Evolutionary conservation across 2,329 filamentous ascomycete genomes (phyloP).

Genomic region (Fusarium dimerum): DNA sequence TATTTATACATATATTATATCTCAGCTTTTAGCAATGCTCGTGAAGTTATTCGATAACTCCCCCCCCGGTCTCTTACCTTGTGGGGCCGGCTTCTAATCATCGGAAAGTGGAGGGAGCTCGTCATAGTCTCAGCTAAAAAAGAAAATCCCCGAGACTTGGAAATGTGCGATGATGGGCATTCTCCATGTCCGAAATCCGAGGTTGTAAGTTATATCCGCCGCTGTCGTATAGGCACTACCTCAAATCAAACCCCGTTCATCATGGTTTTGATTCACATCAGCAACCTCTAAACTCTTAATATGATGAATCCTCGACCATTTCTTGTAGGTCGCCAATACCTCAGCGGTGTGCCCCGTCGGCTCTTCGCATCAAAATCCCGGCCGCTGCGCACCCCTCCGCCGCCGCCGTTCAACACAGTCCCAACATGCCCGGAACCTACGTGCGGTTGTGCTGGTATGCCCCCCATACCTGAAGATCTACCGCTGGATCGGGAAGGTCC

Average conservation of each 20-base stretch:
- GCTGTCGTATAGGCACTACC: too few species aligned
- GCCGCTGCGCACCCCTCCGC: constrained; percentile 19
- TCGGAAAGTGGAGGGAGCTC: constrained; percentile 26
- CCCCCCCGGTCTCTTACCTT: neutral
- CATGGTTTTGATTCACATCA: neutral
- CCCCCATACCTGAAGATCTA: constrained; percentile 64
- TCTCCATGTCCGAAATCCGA: neutral
- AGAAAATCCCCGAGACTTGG: constrained; percentile 16
- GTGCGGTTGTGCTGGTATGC: constrained; percentile 71
- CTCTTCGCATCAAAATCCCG: constrained; percentile 18
- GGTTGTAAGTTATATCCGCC: neutral
- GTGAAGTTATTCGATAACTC: constrained; percentile 13
- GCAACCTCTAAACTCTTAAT: neutral
- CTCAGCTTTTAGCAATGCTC: constrained; percentile 9
- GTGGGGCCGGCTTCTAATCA: constrained; percentile 15
- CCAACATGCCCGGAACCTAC: constrained; percentile 71
- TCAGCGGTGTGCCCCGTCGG: constrained; percentile 6
- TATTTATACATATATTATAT: too few species aligned
- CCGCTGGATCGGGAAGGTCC: constrained; percentile 72
- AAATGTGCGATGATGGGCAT: constrained; percentile 13
- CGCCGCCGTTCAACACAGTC: constrained; percentile 45
- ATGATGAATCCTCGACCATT: constrained; percentile 11
- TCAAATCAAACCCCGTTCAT: too few species aligned
- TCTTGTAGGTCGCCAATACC: constrained; percentile 10
- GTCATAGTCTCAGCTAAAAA: constrained; percentile 15